Conservation (phyloP, 2,329 filamentous ascomycete species). For the Aspergillus novoparasiticus region DNA sequence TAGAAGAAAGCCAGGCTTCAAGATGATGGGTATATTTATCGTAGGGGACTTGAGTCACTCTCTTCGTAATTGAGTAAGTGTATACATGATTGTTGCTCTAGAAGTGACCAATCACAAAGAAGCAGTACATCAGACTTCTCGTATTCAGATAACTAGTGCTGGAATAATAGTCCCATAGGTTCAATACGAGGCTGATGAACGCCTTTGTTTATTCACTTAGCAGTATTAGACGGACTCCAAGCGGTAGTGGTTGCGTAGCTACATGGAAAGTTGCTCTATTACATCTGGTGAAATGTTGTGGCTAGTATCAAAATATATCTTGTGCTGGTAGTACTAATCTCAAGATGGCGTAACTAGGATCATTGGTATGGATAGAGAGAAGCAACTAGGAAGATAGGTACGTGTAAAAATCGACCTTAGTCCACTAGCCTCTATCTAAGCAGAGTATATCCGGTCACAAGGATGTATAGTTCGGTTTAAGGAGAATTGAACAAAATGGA, state of each 20-base stretch:
- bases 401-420: not conserved
- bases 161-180: no score
- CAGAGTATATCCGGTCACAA: no score
- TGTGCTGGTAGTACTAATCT: no score
- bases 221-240: no score
- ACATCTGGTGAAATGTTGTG: no score
- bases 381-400: not conserved
- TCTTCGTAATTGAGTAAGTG: not conserved
- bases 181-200: no score
- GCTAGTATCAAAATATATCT: no score
- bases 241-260: no score
- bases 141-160: not conserved
- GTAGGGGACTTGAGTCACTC: constrained; percentile 7
- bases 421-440: not conserved
- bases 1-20: not conserved
- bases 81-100: constrained; percentile 13
- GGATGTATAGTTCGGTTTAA: no score
- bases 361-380: not conserved
- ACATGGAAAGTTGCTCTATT: no score
- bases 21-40: not conserved
- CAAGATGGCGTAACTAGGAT: not conserved
- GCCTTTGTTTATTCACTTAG: no score
- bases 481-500: not conserved
- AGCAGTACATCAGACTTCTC: not conserved
- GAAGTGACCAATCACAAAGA: constrained; percentile 18